Percentiles rank a stretch among this genome's conserved stretches.
Conservation (phyloP, 2,329 filamentous ascomycete species). For the Verticillium klebahnii region DNA sequence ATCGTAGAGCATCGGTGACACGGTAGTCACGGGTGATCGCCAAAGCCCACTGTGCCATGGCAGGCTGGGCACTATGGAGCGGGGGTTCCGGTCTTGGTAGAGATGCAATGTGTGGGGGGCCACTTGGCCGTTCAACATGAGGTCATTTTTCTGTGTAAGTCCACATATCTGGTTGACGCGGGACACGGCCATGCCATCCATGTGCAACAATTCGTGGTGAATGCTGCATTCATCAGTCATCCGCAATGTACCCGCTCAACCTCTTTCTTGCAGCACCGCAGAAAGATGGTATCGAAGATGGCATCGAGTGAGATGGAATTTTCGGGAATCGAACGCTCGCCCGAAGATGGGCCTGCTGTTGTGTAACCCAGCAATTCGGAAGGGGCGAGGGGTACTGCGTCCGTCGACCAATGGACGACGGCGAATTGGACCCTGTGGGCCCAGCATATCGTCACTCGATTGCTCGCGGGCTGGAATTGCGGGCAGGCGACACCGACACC, state of each 20-base stretch:
- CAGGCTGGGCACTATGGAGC: not conserved
- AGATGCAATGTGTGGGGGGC: not conserved
- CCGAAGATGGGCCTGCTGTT: too few species aligned
- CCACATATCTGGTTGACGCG: not conserved
- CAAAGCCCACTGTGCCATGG: not conserved
- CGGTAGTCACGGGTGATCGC: not conserved
- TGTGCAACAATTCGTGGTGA: not conserved
- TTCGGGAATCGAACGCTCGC: too few species aligned
- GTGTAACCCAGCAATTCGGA: not conserved
- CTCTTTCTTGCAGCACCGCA: too few species aligned
- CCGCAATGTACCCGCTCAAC: too few species aligned
- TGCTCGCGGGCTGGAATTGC: not conserved
- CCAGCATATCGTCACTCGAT: not conserved
- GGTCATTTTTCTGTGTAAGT: not conserved
- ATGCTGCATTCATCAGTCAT: not conserved
- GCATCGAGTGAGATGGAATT: too few species aligned
- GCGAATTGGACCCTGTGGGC: not conserved
- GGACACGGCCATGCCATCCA: not conserved
- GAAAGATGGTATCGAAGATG: too few species aligned
- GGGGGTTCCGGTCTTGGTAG: not conserved
- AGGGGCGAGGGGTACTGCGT: not conserved
- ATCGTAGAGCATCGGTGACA: not conserved
- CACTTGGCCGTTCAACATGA: not conserved
- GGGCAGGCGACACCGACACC: too few species aligned
- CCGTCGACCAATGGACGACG: not conserved